Conservation (phyloP, 2,329 filamentous ascomycete species). For the Pochonia chlamydosporia region DNA sequence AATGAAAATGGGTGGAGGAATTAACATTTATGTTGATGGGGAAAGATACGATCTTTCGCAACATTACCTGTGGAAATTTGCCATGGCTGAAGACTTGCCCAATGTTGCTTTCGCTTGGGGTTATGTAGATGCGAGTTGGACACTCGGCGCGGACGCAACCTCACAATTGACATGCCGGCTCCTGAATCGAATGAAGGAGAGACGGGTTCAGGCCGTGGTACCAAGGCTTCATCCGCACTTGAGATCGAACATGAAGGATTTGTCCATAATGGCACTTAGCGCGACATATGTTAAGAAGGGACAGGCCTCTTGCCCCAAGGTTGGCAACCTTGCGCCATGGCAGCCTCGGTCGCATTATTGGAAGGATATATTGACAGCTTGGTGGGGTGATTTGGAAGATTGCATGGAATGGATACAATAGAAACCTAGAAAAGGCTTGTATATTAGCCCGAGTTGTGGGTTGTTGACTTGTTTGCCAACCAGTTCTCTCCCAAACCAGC, state of each 20-base stretch:
- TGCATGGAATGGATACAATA: slow-evolving; percentile 4
- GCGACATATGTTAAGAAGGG: slow-evolving; percentile 5
- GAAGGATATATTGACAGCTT: slow-evolving; percentile 6
- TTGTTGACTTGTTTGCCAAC: too few relatives aligned
- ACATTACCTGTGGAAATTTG: slow-evolving; percentile 51
- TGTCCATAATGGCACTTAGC: slow-evolving; percentile 7
- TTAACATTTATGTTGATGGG: slow-evolving; percentile 46
- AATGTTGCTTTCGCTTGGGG: slow-evolving; percentile 55
- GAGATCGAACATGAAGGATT: slow-evolving; percentile 1
- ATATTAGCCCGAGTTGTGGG: too few relatives aligned
- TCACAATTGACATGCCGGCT: slow-evolving; percentile 7
- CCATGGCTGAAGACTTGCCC: slow-evolving; percentile 58
- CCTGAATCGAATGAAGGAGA: not conserved
- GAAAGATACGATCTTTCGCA: slow-evolving; percentile 32
- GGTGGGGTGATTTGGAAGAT: slow-evolving; percentile 3
- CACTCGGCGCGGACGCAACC: slow-evolving; percentile 47
- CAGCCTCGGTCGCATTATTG: slow-evolving; percentile 7
- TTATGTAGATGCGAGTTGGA: slow-evolving; percentile 58
- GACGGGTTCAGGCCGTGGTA: not conserved
- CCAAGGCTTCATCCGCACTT: slow-evolving; percentile 1
- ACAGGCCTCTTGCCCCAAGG: not conserved
- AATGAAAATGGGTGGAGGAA: slow-evolving; percentile 47
- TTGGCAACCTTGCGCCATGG: slow-evolving; percentile 4
- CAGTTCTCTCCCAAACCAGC: too few relatives aligned
- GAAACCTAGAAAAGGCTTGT: too few relatives aligned